These are phyloP conservation scores for Papilionanthe hybrid DNA, from an alignment of 116 monocot genomes.

Conservation along the genomic window DNA sequence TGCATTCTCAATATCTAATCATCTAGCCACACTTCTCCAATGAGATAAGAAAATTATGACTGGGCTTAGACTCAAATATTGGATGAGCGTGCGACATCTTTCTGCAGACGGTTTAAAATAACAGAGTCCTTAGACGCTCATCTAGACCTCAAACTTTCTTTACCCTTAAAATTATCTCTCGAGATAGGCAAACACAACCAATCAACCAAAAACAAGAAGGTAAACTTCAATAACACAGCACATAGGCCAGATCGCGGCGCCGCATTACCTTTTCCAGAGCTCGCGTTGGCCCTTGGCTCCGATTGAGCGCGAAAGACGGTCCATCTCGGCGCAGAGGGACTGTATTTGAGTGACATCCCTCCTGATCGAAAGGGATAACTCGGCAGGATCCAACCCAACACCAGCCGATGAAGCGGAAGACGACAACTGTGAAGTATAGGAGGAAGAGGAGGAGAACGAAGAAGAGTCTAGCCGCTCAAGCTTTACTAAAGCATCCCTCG, in stretches of 20 bases:
- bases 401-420: not conserved
- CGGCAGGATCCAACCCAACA: slow-evolving; percentile 20
- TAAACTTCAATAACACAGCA: not conserved
- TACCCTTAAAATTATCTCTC: no score
- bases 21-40: no score
- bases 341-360: slow-evolving; percentile 79
- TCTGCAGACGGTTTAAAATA: not conserved
- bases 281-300: slow-evolving; percentile 63
- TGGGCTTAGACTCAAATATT: not conserved
- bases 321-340: slow-evolving; percentile 82
- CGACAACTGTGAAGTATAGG: slow-evolving; percentile 17
- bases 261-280: slow-evolving; percentile 85
- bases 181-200: no score
- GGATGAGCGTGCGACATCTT: not conserved
- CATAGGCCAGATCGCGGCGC: not conserved
- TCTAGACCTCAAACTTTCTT: no score
- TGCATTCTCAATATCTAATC: no score
- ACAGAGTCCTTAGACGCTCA: no score
- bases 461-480: slow-evolving; percentile 69
- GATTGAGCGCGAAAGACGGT: slow-evolving; percentile 83
- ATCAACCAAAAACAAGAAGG: not conserved
- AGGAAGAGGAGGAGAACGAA: slow-evolving; percentile 33
- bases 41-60: slow-evolving; percentile 1
- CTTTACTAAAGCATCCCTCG: slow-evolving; percentile 49
- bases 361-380: slow-evolving; percentile 46